Percentiles rank a stretch among this genome's conserved stretches.
phyloP scores from a whole-genome alignment of 805 yeast genomes.

The Wickerhamiella kurtzmanii region DNA sequence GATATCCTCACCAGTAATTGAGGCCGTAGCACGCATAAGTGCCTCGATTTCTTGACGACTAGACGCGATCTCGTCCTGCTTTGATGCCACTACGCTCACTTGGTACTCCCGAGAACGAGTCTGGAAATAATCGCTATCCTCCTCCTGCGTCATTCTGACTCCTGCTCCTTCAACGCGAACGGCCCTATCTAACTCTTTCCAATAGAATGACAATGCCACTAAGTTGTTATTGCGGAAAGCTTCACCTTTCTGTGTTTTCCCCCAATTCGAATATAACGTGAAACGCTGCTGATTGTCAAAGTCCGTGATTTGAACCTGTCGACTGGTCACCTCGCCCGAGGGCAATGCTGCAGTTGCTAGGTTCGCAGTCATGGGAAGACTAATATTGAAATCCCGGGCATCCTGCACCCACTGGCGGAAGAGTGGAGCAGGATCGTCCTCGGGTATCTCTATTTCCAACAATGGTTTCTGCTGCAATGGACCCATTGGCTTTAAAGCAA shows the following conservation, averaged over 20 bases:
- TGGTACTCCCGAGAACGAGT: conserved; percentile 85
- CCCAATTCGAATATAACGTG: conserved; percentile 83
- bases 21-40: conserved; percentile 35
- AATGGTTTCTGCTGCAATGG: not conserved
- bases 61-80: conserved; percentile 53
- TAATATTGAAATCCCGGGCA: conserved; percentile 43
- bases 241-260: conserved; percentile 58
- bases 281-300: conserved; percentile 64
- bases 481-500: too few species aligned
- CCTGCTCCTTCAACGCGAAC: conserved; percentile 81
- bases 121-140: conserved; percentile 59
- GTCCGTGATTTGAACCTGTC: conserved; percentile 78
- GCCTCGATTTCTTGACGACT: conserved; percentile 50
- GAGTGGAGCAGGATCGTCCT: conserved; percentile 36
- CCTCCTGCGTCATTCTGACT: conserved; percentile 57
- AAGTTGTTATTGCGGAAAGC: conserved; percentile 59
- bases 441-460: conserved; percentile 49
- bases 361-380: conserved; percentile 68
- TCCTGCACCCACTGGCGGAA: conserved; percentile 76
- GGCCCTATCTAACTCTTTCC: conserved; percentile 84
- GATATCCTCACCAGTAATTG: conserved; percentile 46
- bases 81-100: conserved; percentile 93
- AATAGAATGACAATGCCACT: conserved; percentile 77
- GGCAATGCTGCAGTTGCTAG: conserved; percentile 79
- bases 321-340: conserved; percentile 70